Percentiles rank a stretch among this genome's conserved stretches.
Conservation (phyloP, 2,329 filamentous ascomycete species). For the Metarhizium guizhouense region DNA sequence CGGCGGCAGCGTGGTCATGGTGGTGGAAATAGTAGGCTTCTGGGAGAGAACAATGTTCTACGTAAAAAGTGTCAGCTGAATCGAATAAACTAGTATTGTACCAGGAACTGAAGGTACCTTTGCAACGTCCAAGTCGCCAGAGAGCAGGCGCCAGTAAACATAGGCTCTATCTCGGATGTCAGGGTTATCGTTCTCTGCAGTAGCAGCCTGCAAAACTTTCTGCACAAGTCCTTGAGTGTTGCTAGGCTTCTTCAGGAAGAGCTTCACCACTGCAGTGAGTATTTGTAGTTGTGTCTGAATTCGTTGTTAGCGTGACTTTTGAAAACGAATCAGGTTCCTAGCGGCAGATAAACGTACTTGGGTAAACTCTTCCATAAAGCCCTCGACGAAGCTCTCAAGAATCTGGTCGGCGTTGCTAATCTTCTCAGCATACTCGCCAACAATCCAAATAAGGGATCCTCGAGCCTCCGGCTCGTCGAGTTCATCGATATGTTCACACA, state of each 20-base stretch:
- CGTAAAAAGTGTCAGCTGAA: not conserved
- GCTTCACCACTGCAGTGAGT: slow-evolving; percentile 90
- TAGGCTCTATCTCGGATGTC: slow-evolving; percentile 96
- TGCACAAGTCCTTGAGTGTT: slow-evolving; percentile 86
- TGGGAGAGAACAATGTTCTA: slow-evolving; percentile 81
- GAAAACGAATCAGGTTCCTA: not conserved
- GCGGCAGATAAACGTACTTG: slow-evolving; percentile 45
- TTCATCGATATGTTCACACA: slow-evolving; percentile 96
- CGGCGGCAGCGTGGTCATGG: slow-evolving; percentile 80
- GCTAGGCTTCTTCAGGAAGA: slow-evolving; percentile 94
- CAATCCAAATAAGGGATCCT: slow-evolving; percentile 94
- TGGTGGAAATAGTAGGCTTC: slow-evolving; percentile 89
- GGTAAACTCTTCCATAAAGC: slow-evolving; percentile 92
- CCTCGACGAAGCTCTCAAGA: slow-evolving; percentile 80
- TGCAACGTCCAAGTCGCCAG: slow-evolving; percentile 81
- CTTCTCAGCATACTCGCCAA: slow-evolving; percentile 98
- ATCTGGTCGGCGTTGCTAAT: slow-evolving; percentile 98
- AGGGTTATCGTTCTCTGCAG: slow-evolving; percentile 91
- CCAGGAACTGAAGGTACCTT: slow-evolving; percentile 47
- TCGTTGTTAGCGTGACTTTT: slow-evolving; percentile 3
- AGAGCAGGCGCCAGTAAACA: slow-evolving; percentile 94
- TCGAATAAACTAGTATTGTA: not conserved
- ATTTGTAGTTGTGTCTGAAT: slow-evolving; percentile 90
- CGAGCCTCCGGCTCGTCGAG: slow-evolving; percentile 88
- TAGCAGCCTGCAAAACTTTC: slow-evolving; percentile 87